These are phyloP conservation scores for Thelephora terrestris DNA, from an alignment of 1,284 basidiomycete genomes.

Conservation along the genomic window DNA sequence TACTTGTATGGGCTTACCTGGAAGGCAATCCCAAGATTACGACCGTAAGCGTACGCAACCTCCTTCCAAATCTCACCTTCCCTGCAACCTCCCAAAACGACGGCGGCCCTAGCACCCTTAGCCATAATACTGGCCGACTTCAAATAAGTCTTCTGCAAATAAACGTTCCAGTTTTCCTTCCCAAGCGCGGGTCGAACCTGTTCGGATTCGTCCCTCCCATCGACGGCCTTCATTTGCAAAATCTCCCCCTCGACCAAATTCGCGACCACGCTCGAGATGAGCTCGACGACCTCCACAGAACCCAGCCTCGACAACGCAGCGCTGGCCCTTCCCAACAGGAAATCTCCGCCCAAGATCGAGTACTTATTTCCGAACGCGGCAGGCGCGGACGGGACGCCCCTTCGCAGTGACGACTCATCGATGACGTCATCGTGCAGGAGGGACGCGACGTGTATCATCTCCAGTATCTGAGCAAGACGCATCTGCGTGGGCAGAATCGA, in stretches of 20 bases:
- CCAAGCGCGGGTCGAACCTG: constrained; percentile 21
- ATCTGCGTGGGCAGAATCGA: constrained; percentile 75
- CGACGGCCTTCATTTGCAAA: constrained; percentile 65
- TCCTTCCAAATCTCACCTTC: constrained; percentile 85
- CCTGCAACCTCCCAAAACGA: constrained; percentile 81
- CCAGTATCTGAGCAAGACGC: constrained; percentile 91
- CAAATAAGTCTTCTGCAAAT: constrained; percentile 91
- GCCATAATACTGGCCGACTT: constrained; percentile 97
- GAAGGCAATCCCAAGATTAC: constrained; percentile 89
- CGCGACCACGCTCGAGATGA: constrained; percentile 86
- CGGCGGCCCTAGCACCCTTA: constrained; percentile 83
- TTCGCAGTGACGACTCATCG: constrained; percentile 76
- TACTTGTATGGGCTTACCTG: constrained; percentile 49
- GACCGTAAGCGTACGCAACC: constrained; percentile 86
- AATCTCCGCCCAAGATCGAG: constrained; percentile 90
- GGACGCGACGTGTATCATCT: constrained; percentile 98
- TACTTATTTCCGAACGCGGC: constrained; percentile 93
- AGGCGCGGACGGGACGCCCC: constrained; percentile 79
- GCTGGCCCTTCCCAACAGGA: constrained; percentile 87
- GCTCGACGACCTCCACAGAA: constrained; percentile 84
- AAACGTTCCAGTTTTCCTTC: constrained; percentile 69
- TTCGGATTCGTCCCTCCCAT: constrained; percentile 16
- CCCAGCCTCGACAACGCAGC: constrained; percentile 84
- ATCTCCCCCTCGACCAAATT: constrained; percentile 98
- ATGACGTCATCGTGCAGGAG: constrained; percentile 94